Base-by-base conservation (phyloP, 768 basidiomycete genomes). In the Mycena vitilis region DNA sequence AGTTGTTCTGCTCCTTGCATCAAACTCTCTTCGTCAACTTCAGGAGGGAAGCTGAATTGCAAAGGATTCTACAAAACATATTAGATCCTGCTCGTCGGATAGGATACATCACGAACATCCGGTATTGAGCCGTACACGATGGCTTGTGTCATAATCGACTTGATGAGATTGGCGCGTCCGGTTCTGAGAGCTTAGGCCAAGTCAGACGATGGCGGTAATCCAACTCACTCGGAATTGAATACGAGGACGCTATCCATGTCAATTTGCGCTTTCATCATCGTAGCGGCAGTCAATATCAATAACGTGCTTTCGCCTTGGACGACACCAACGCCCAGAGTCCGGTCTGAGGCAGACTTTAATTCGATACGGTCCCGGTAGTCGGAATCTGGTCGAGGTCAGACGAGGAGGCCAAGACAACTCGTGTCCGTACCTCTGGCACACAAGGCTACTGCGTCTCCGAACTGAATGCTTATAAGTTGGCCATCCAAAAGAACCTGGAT, bases 1-100 rank as follows among this genome's bases (percentile, higher is more conserved):
- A 93, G 87, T 70, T 91, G 90, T 72, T 93, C 89, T 5, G 93
- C 93, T 8, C 89, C 92, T 72, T 85, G 85, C 91, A 94, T 94
- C 51, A 95, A 79, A 60, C 90, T 90, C 67, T 92, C 91, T 64
- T 88, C 91, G 61, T 94, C 92, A 11, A 95, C 81, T 66, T 92
- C 89, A 16, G 93, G 92, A 8, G 93, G 92, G 73, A 95, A 91
- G 73, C 90, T 90, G 74, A 95, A 95, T 53, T 89, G 86, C 12
- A 95, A 77, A 12, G 93, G 94, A 73, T 95, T 95, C 86, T 93
- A 18, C 30, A 30, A 42, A 57, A 65, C 25, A 12, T 34, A 22
- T 60, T 42, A 65, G 42, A 63, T 30, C 4, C 20, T 49, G 34
- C 45, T n/a, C 36, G 38, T 20, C 48, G 20, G 5, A 51, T 16